Conservation (phyloP, 208 protist genomes). For the Acanthamoeba rhysodes region DNA sequence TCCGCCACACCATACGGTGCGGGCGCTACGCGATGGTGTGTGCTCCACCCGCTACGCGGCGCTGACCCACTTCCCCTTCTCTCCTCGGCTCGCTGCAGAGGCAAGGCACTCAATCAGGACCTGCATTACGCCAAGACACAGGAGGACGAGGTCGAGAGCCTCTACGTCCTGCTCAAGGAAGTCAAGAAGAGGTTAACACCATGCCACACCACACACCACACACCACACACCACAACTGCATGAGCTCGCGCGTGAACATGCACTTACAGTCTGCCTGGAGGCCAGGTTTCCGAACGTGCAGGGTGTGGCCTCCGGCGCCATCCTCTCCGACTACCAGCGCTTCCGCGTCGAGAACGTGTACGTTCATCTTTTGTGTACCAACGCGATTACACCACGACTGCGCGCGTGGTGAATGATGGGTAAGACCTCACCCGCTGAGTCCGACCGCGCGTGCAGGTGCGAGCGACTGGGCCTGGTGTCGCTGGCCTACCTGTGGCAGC, state of each 20-base stretch:
- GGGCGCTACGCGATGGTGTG: neutral
- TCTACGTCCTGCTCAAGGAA: constrained; percentile 94
- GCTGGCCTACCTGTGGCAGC: constrained; percentile 98
- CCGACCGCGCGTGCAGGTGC: constrained; percentile 4
- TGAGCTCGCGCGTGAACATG: neutral
- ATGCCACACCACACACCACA: too few relatives aligned
- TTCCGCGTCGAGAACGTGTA: constrained; percentile 98
- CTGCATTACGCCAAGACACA: constrained; percentile 91
- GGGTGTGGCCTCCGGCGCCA: constrained; percentile 98
- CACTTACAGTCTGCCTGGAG: too few relatives aligned
- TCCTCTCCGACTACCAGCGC: constrained; percentile 99
- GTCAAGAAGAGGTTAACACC: constrained; percentile 94
- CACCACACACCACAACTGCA: too few relatives aligned
- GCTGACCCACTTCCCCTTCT: neutral
- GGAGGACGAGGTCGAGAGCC: constrained; percentile 98
- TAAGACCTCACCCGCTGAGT: neutral
- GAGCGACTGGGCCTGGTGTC: constrained; percentile 94
- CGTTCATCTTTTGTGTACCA: neutral
- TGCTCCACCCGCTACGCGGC: neutral
- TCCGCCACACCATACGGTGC: constrained; percentile 90
- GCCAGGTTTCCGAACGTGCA: constrained; percentile 87
- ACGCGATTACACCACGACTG: too few relatives aligned
- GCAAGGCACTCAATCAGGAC: constrained; percentile 90
- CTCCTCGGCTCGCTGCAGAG: constrained; percentile 23
- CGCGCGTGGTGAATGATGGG: too few relatives aligned